Base-by-base conservation (phyloP, 257 asterid genomes). In the Linaria vulgaris region DNA sequence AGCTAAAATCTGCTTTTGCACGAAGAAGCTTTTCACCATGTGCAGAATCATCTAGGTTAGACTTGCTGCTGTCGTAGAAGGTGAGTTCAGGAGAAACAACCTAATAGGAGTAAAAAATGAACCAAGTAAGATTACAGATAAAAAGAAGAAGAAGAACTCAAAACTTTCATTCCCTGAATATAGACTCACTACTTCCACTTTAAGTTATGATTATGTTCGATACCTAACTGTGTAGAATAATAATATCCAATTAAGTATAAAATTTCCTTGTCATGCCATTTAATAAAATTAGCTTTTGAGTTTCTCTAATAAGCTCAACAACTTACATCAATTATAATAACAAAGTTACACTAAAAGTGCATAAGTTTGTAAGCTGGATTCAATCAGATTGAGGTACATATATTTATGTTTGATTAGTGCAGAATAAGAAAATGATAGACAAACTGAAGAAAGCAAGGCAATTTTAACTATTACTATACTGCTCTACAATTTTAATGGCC, bases 21-120 rank as follows among this genome's bases (percentile, higher is more conserved):
- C 99, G 97, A 56, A 92, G 91, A 79, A 92, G 94, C 89, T 83
- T 89, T 82, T 92, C 99, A 66, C 95, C 90, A 67, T 79, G 88
- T 30, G 84, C 57, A 67, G 89, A 83, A 82, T 92, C 97, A 71
- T 92, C 96, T 64, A 92, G 82, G 68, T 80, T 79, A 54, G 97
- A 89, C 69, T 85, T 92, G 47, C 84, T 85, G 76, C 88, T 89
- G 80, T 92, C 99, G 64, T 85, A 89, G 75, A 92, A 92, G 69
- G 95, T 92, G 79, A 92, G 90, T 72, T 92, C 99, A 43, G 99
- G 95, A 71, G 97, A 92, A 72, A 92, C 90, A 71, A 92, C 97
- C 99, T 92, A 77, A 37, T 10, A 69, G 68, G 67, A 65, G 61
- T 51, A 70, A 63, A 61, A 74, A 59, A 80, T 34, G 17, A 64